Conservation (phyloP, 108 stramenopile genomes). For the Schizochytrium sp. region DNA sequence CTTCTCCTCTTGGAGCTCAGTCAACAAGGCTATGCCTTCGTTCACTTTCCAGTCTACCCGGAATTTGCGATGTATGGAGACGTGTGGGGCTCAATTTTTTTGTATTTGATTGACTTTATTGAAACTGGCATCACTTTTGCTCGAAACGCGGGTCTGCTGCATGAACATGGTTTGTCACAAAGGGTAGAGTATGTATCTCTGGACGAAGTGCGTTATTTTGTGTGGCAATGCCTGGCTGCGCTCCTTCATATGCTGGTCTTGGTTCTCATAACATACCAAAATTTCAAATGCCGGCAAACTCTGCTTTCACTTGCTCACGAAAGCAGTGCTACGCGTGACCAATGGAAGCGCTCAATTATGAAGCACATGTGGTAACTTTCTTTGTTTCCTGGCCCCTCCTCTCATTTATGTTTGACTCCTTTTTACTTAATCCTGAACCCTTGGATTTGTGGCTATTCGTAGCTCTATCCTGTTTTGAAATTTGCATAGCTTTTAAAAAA, state of each 20-base stretch:
- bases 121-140: background rate
- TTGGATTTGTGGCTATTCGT: too few species aligned
- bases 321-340: slow-evolving; percentile 7
- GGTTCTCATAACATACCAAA: background rate
- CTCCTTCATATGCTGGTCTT: background rate
- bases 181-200: background rate
- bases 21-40: background rate
- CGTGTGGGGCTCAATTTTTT: background rate
- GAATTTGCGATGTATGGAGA: background rate
- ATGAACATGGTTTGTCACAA: background rate
- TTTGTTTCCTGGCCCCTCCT: too few species aligned
- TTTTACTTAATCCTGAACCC: too few species aligned
- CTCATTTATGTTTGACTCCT: too few species aligned
- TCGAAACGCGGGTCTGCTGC: background rate
- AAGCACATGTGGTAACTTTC: background rate
- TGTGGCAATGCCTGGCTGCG: background rate
- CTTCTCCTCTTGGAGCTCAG: background rate
- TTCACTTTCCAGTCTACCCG: slow-evolving; percentile 15
- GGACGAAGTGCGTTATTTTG: background rate
- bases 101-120: background rate
- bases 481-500: too few species aligned
- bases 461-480: too few species aligned
- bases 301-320: background rate
- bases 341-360: slow-evolving; percentile 19
- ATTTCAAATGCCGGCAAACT: background rate